These are phyloP conservation scores for Oryza nivara DNA, from an alignment of 176 grass and related monocot genomes.

Conservation along the genomic window DNA sequence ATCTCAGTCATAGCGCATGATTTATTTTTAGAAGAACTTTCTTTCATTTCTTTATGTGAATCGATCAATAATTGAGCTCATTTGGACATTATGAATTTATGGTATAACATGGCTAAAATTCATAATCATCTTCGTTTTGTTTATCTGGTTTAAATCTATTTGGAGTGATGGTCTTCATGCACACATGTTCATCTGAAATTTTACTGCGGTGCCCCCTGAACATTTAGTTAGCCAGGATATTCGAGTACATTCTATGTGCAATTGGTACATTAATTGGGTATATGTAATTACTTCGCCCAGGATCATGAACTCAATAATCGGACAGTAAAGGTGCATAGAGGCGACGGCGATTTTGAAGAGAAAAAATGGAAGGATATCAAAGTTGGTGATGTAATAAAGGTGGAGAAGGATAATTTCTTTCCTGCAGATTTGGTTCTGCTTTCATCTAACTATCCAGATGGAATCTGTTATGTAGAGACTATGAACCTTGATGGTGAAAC, in stretches of 20 bases:
- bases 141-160: not conserved
- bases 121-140: slow-evolving; percentile 4
- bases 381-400: slow-evolving; percentile 96
- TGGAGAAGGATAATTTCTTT: slow-evolving; percentile 96
- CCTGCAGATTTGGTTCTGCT: slow-evolving; percentile 95
- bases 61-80: not conserved
- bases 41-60: slow-evolving; percentile 3
- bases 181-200: not conserved
- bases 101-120: not conserved
- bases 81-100: not conserved
- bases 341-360: slow-evolving; percentile 64
- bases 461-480: slow-evolving; percentile 98
- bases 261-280: slow-evolving; percentile 39
- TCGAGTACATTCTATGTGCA: slow-evolving; percentile 6
- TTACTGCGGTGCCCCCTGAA: not conserved
- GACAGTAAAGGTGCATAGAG: slow-evolving; percentile 73
- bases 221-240: slow-evolving; percentile 11
- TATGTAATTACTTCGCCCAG: slow-evolving; percentile 54
- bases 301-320: slow-evolving; percentile 89
- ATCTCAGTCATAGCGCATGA: not conserved
- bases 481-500: slow-evolving; percentile 99
- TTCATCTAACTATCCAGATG: slow-evolving; percentile 93
- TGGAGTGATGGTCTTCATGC: slow-evolving; percentile 15
- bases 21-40: slow-evolving; percentile 2
- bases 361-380: slow-evolving; percentile 78